Base-by-base conservation (phyloP, 2,329 filamentous ascomycete species). In the Esteya vermicola region DNA sequence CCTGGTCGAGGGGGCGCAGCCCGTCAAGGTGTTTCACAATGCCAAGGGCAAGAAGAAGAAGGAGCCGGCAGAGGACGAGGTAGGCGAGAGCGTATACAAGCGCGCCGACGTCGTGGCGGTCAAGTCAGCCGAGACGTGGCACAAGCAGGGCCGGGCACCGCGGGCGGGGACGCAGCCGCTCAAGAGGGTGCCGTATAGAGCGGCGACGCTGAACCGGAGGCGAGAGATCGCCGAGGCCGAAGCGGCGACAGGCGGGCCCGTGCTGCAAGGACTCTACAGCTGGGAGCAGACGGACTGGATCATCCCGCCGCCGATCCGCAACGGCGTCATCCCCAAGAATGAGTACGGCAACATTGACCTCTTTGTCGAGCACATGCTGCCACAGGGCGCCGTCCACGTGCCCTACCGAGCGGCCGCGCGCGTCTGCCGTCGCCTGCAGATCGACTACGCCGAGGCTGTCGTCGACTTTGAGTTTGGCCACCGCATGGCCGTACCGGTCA, bases 401-500 rank as follows among this genome's bases (percentile, higher is more conserved):
- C 85, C 85, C 0, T 78, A 79, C 40, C 75, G 80, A 34, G 85
- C 85, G 1, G 81, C 79, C 0, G 77, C 80, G 25, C 78, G 79
- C 36, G 73, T 95, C 2, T 95, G 89, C 57, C 85, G 84, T 54
- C 78, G 82, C 45, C 65, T 98, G 0, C 75, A 76, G 4, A 81
- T 96, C 28, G 86, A 95, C 53, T 93, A 79, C 50, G 91, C 91
- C 0, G 91, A 96, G 58, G 91, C 91, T 1, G 91, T 94, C 3
- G 88, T 88, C 0, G 91, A 85, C 2, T 98, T 98, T 55, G 91
- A 98, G 54, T 98, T 96, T 55, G 89, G 89, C 0, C 81, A 91
- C 50, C 81, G 91, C 44, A 88, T 91, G 70, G 91, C 91, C 6
- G 85, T 96, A 1, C 91, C 91, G 0, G 77, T 95, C 1, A 81